Evolutionary conservation across 208 protist species (phyloP).

Genomic region (Novymonas esmeraldas): DNA sequence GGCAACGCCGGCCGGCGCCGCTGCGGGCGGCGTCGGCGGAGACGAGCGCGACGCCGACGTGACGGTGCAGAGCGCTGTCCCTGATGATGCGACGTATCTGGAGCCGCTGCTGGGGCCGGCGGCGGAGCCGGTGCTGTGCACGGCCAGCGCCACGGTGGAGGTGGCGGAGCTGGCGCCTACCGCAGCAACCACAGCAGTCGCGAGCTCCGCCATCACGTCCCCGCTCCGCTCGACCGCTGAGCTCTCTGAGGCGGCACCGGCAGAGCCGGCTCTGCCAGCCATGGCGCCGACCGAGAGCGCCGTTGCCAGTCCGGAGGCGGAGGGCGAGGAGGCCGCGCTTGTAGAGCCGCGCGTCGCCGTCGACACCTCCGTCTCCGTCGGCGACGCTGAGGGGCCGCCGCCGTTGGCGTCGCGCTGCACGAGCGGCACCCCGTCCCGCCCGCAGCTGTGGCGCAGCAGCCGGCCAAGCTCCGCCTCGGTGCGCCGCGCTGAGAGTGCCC

Average conservation of each 20-base stretch:
- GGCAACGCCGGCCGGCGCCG: not conserved
- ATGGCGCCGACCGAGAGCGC: not conserved
- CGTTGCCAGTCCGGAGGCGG: not conserved
- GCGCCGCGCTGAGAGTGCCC: not conserved
- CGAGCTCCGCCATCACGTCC: not conserved
- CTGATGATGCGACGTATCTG: not conserved
- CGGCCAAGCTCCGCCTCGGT: not conserved
- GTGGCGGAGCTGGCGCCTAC: not conserved
- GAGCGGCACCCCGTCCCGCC: not conserved
- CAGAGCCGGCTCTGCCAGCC: not conserved
- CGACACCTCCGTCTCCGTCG: conserved; percentile 2
- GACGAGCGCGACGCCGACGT: not conserved
- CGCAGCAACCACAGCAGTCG: not conserved
- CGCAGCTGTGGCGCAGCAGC: not conserved
- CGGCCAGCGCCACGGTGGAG: not conserved
- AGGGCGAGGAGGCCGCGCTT: not conserved
- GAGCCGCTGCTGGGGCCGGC: not conserved
- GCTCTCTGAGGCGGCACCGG: not conserved
- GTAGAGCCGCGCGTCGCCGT: not conserved
- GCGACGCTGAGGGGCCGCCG: not conserved
- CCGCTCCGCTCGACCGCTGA: not conserved
- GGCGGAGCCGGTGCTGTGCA: not conserved
- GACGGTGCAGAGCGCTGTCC: not conserved
- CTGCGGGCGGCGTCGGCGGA: not conserved
- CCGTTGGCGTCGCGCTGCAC: not conserved